Evolutionary conservation across 2,329 filamentous ascomycete genomes (phyloP).

Genomic region (Talaromyces sp.): DNA sequence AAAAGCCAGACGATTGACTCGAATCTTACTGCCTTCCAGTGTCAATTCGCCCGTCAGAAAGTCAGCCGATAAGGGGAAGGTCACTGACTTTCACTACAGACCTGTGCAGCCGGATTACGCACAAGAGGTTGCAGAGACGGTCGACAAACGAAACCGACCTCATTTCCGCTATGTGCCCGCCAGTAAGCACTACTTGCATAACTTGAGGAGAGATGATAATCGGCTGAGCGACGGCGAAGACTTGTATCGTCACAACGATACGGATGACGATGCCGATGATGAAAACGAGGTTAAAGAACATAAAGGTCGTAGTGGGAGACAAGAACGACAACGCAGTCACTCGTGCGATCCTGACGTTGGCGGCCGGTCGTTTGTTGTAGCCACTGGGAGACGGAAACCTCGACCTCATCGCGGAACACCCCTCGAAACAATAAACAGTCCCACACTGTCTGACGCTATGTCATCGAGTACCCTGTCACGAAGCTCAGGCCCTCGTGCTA

Average conservation of each 20-base stretch:
- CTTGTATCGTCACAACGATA: slow-evolving; percentile 6
- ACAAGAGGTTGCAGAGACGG: slow-evolving; percentile 24
- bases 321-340: slow-evolving; percentile 7
- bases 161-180: slow-evolving; percentile 33
- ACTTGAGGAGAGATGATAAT: slow-evolving; percentile 20
- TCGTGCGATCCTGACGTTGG: slow-evolving; percentile 10
- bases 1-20: slow-evolving; percentile 13
- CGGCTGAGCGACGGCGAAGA: slow-evolving; percentile 9
- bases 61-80: slow-evolving; percentile 2
- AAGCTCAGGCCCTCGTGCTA: not conserved
- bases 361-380: not conserved
- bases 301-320: not conserved
- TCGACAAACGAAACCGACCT: slow-evolving; percentile 14
- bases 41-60: slow-evolving; percentile 9
- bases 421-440: not conserved
- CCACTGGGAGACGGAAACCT: not conserved
- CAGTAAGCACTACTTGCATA: slow-evolving; percentile 22
- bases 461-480: not conserved
- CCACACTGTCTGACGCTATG: not conserved
- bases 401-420: not conserved
- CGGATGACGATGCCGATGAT: slow-evolving; percentile 1
- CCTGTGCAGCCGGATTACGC: slow-evolving; percentile 31
- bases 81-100: slow-evolving; percentile 30
- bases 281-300: not conserved
- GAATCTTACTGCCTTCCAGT: slow-evolving; percentile 13